Evolutionary conservation across 2,329 filamentous ascomycete genomes (phyloP), one percentile per base, ranked within the genome.

Genomic region (Macroventuria anomochaeta): DNA sequence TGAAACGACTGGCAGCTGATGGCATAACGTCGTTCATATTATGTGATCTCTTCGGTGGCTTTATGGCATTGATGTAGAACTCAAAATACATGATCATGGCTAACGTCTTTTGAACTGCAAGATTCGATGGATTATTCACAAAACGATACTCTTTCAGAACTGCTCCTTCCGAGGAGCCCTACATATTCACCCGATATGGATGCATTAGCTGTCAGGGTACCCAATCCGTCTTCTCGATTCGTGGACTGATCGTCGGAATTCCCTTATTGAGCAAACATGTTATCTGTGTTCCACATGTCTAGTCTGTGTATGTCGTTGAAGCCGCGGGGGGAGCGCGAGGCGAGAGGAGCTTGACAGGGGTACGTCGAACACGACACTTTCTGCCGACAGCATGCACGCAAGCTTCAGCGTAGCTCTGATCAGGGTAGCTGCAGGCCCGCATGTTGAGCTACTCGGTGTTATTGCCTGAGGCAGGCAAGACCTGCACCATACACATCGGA

Each of bases 1-100:
- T 31, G n/a, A 15, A 15, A 41, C 49, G 46, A 49, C 39, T 34
- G 46, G 44, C 51, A 54, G 38, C 26, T 26, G 32, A 42, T 33
- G 44, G 51, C 28, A 43, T 38, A 17, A 34, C 12, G 23, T 46
- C 51, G 39, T 43, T 26, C 36, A 39, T 34, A 53, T 21, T 39
- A 25, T 8, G 21, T 48, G 13, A 20, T 26, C 10, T 41, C 15
- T 32, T 47, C 43, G 43, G 44, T 15, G 4, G n/a, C 11, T 18
- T 21, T 44, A 28, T 37, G 47, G 28, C 44, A 39, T 21, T 34
- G 17, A 31, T 44, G 40, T 36, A 44, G 44, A 32, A 44, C 37
- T 29, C 15, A 18, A 13, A 37, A 7, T 21, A 31, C 10, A 28
- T 36, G 11, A 5, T 28, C 8, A 13, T 12, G 21, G 17, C 18